Percentiles rank a stretch among this genome's conserved stretches.
Evolutionary conservation across 257 asterid genomes (phyloP).

Genomic region (Oldenlandia corymbosa): DNA sequence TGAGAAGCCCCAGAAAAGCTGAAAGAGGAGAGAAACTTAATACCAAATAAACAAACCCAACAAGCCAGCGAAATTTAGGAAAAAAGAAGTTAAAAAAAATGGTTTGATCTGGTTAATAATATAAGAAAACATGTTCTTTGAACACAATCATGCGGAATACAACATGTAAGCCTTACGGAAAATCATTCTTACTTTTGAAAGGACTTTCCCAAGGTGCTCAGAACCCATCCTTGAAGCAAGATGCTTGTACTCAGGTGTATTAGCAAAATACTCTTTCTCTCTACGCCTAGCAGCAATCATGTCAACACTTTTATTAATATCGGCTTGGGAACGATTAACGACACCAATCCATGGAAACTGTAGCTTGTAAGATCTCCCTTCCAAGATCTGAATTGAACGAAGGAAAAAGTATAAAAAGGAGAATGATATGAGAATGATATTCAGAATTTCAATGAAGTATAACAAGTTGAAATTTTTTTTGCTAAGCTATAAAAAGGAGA

Average conservation of each 20-base stretch:
- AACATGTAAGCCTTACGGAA: neutral
- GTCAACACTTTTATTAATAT: slow-evolving; percentile 88
- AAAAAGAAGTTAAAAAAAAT: too few species aligned
- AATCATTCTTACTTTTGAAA: slow-evolving; percentile 62
- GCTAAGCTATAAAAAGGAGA: neutral
- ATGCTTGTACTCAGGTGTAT: slow-evolving; percentile 86
- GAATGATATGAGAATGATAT: too few species aligned
- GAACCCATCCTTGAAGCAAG: slow-evolving; percentile 88
- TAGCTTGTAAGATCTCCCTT: slow-evolving; percentile 80
- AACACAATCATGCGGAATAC: neutral
- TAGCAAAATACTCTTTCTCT: slow-evolving; percentile 88
- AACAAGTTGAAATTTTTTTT: neutral
- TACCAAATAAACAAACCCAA: too few species aligned
- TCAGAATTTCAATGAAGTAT: neutral
- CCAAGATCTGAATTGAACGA: slow-evolving; percentile 60
- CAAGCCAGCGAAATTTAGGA: too few species aligned
- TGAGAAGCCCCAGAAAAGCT: neutral
- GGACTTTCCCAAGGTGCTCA: slow-evolving; percentile 91
- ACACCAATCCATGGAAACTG: slow-evolving; percentile 99
- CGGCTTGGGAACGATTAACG: slow-evolving; percentile 93
- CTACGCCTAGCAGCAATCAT: slow-evolving; percentile 97
- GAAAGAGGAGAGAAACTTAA: neutral
- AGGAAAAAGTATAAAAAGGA: neutral
- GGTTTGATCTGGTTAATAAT: neutral
- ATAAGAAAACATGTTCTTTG: neutral